These are phyloP conservation scores for Penstemon newberryi DNA, from an alignment of 257 asterid species.

Conservation along the genomic window DNA sequence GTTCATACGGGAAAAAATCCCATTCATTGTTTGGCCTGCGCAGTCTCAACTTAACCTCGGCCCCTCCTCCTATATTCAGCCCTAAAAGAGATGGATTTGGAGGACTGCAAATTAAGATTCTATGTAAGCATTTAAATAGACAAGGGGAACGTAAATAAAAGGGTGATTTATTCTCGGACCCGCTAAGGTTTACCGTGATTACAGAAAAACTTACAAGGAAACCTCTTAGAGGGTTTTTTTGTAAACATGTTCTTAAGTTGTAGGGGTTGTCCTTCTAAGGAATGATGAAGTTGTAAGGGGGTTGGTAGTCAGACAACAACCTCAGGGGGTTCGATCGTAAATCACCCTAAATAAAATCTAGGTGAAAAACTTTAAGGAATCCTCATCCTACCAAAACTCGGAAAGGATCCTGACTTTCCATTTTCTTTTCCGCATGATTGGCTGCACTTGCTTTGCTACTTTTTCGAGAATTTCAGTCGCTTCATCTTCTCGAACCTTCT, in stretches of 20 bases:
- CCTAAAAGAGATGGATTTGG: constrained; percentile 68
- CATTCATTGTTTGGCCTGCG: constrained; percentile 73
- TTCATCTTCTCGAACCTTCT: constrained; percentile 66
- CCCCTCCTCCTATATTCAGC: constrained; percentile 75
- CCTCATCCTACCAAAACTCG: constrained; percentile 62
- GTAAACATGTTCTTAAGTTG: too few species aligned
- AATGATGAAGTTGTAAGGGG: too few species aligned
- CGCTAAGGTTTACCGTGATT: too few species aligned
- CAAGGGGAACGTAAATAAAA: background rate
- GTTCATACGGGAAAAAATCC: constrained; percentile 70
- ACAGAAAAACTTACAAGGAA: too few species aligned
- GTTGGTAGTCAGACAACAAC: too few species aligned
- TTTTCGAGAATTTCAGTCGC: constrained; percentile 75
- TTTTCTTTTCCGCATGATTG: constrained; percentile 71
- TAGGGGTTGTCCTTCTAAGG: too few species aligned
- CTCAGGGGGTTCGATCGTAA: too few species aligned
- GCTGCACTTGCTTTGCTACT: constrained; percentile 87
- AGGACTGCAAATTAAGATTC: constrained; percentile 52
- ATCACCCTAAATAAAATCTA: background rate
- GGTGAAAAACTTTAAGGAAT: constrained; percentile 10
- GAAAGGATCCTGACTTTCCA: constrained; percentile 82
- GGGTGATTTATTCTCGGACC: too few species aligned
- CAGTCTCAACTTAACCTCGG: constrained; percentile 74
- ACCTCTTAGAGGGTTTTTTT: too few species aligned
- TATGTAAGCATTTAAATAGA: constrained; percentile 18